Conservation (phyloP, 768 basidiomycete species). For the Holtermanniella nyarrowii region DNA sequence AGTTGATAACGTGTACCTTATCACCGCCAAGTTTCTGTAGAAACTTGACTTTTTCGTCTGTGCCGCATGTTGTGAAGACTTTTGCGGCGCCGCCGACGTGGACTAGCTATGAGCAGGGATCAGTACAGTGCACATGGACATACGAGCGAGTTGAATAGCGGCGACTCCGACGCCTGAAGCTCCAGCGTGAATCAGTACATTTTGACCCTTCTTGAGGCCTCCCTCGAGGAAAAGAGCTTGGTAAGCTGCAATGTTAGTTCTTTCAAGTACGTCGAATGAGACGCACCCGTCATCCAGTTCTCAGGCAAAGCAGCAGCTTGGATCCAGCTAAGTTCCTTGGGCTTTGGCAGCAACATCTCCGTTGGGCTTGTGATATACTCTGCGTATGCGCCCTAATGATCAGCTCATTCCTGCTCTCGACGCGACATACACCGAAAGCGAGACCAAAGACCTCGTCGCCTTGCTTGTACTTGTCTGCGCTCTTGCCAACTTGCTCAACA, state of each 20-base stretch:
- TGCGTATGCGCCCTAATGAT: constrained; percentile 73
- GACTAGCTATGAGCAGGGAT: constrained; percentile 43
- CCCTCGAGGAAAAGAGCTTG: constrained; percentile 60
- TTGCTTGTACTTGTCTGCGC: constrained; percentile 50
- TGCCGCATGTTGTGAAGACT: constrained; percentile 78
- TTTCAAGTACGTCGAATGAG: constrained; percentile 1
- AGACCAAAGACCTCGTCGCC: constrained; percentile 72
- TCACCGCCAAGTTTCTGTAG: constrained; percentile 40
- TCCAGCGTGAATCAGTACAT: constrained; percentile 75
- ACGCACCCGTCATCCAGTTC: constrained; percentile 70
- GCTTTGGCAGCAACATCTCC: constrained; percentile 64
- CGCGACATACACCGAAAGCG: constrained; percentile 66
- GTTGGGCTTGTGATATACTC: constrained; percentile 64
- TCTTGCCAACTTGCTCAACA: constrained; percentile 50
- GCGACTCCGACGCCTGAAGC: constrained; percentile 84
- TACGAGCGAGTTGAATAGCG: constrained; percentile 73
- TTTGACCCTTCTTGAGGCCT: constrained; percentile 56
- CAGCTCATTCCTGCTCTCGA: neutral
- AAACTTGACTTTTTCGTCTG: constrained; percentile 69
- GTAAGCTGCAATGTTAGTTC: constrained; percentile 44
- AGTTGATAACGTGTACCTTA: constrained; percentile 58
- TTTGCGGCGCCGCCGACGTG: constrained; percentile 37
- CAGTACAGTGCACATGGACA: constrained; percentile 9
- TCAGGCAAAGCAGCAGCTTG: constrained; percentile 85
- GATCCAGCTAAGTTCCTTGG: constrained; percentile 60